Evolutionary conservation across 306 rosid species (phyloP).

Genomic region (Astragalus glycyphyllos): DNA sequence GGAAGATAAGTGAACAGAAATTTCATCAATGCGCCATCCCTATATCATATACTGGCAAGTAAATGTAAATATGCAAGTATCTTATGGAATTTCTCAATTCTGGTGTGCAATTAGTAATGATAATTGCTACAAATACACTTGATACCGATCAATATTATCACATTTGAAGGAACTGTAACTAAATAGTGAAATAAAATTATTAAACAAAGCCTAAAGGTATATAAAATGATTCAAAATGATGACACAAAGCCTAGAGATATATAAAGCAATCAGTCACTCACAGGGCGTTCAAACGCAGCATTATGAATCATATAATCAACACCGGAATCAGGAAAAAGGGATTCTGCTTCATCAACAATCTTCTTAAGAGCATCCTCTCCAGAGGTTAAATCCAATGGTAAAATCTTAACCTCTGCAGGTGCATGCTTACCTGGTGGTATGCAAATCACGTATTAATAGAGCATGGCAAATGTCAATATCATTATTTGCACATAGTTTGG

Average conservation of each 20-base stretch:
- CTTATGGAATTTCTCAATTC: constrained; percentile 23
- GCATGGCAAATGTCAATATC: constrained; percentile 4
- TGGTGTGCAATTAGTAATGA: constrained; percentile 11
- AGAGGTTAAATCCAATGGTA: constrained; percentile 80
- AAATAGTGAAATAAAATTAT: not conserved
- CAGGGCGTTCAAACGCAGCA: constrained; percentile 97
- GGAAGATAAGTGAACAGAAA: constrained; percentile 15
- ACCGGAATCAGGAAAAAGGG: constrained; percentile 70
- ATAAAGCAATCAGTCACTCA: constrained; percentile 56
- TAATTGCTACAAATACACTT: constrained; percentile 20
- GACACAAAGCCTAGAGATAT: not conserved
- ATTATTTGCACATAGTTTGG: not conserved
- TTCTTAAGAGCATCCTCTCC: constrained; percentile 75
- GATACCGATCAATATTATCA: constrained; percentile 26
- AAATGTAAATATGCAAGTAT: constrained; percentile 28
- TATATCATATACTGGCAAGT: constrained; percentile 7
- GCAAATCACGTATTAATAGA: constrained; percentile 38
- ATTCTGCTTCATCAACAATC: constrained; percentile 82
- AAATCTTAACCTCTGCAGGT: constrained; percentile 70
- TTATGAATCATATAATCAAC: constrained; percentile 93
- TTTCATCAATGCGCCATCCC: constrained; percentile 4
- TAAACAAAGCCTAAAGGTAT: not conserved
- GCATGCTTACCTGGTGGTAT: constrained; percentile 75
- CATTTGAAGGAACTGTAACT: constrained; percentile 12
- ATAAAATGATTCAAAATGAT: too few relatives aligned